Evolutionary conservation across 352 stramenopile species (phyloP).

Genomic region (Phytophthora aleatoria): DNA sequence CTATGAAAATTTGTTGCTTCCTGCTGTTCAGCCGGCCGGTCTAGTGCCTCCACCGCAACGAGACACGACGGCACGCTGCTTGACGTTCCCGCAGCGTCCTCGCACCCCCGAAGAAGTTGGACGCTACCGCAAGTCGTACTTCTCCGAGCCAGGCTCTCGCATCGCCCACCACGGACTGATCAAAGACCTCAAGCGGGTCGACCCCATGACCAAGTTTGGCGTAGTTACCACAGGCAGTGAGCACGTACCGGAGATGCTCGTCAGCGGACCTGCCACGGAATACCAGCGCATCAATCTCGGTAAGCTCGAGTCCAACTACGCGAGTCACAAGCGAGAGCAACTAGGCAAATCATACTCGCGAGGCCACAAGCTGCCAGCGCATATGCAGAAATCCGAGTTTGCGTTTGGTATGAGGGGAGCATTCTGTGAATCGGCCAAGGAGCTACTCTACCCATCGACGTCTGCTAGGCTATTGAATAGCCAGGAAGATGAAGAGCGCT

Average conservation of each 20-base stretch:
- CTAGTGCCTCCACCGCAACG: constrained; percentile 38
- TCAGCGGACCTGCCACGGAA: constrained; percentile 47
- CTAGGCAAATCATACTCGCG: constrained; percentile 72
- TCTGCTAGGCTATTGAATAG: constrained; percentile 50
- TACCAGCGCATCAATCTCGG: constrained; percentile 73
- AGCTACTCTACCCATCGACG: constrained; percentile 78
- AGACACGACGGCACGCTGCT: constrained; percentile 57
- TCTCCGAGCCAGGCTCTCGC: constrained; percentile 68
- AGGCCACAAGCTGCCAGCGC: constrained; percentile 67
- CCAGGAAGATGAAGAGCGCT: constrained; percentile 63
- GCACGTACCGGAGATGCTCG: constrained; percentile 69
- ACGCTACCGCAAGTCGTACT: constrained; percentile 86
- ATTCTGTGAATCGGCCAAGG: constrained; percentile 84
- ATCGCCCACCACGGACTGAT: constrained; percentile 82
- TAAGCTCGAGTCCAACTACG: constrained; percentile 80
- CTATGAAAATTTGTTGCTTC: neutral
- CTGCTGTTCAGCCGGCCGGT: constrained; percentile 45
- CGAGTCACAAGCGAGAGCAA: constrained; percentile 77
- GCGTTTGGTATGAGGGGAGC: constrained; percentile 67
- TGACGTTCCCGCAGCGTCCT: constrained; percentile 64
- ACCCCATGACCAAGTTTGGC: constrained; percentile 69
- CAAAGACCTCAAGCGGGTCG: constrained; percentile 73
- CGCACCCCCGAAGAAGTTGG: constrained; percentile 72
- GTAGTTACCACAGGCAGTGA: constrained; percentile 70
- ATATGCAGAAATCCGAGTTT: constrained; percentile 62